Percentiles rank a stretch among this genome's conserved stretches.
Evolutionary conservation across 371 early-diverging fungal genomes (phyloP).

Genomic region (Thermomucor indicae-seudaticae): DNA sequence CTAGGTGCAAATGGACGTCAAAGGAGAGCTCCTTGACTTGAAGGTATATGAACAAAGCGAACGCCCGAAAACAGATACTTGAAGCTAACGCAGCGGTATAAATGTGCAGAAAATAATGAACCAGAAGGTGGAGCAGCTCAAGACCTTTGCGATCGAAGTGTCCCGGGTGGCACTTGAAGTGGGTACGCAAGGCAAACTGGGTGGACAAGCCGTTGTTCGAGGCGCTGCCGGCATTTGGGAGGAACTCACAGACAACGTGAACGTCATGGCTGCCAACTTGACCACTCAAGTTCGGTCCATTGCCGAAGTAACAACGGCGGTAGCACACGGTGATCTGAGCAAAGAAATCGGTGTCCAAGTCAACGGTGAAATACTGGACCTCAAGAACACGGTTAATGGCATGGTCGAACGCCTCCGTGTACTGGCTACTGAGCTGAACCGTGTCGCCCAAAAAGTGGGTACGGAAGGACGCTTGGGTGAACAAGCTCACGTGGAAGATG

Average conservation of each 20-base stretch:
- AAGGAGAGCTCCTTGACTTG: too few species aligned
- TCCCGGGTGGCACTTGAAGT: slow-evolving; percentile 57
- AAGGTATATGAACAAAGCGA: too few species aligned
- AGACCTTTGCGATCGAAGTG: slow-evolving; percentile 54
- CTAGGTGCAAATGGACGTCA: too few species aligned
- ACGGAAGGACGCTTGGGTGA: slow-evolving; percentile 43
- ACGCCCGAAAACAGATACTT: too few species aligned
- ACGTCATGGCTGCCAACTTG: slow-evolving; percentile 52
- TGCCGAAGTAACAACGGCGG: slow-evolving; percentile 55
- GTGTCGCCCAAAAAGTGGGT: slow-evolving; percentile 50
- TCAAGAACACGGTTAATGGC: slow-evolving; percentile 60
- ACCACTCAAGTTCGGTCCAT: slow-evolving; percentile 65
- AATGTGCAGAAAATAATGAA: slow-evolving; percentile 15
- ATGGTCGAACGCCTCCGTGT: slow-evolving; percentile 51
- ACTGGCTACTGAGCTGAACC: slow-evolving; percentile 31
- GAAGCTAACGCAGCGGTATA: too few species aligned
- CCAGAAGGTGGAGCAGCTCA: slow-evolving; percentile 23
- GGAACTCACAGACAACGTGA: slow-evolving; percentile 58
- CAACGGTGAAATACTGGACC: slow-evolving; percentile 54
- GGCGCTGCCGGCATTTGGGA: slow-evolving; percentile 61
- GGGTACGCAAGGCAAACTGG: slow-evolving; percentile 56
- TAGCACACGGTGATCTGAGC: slow-evolving; percentile 59
- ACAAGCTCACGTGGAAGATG: slow-evolving; percentile 35
- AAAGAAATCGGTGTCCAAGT: slow-evolving; percentile 53
- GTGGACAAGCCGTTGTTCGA: slow-evolving; percentile 45